Evolutionary conservation across 2,329 filamentous ascomycete species (phyloP).

Genomic region (Gaeumannomyces sp.): DNA sequence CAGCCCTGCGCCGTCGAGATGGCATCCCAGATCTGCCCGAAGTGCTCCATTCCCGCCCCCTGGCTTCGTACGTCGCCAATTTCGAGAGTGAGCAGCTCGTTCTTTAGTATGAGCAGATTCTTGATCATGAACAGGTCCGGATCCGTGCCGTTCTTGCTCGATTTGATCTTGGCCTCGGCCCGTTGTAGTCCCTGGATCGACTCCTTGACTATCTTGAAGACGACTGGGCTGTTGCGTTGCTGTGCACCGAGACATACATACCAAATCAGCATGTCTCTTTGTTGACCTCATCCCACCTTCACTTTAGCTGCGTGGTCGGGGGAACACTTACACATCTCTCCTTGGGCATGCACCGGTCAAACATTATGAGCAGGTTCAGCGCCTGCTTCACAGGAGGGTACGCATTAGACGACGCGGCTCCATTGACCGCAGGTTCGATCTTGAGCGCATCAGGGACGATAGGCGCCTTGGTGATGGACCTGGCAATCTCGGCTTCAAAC

Average conservation of each 20-base stretch:
- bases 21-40: slow-evolving; percentile 59
- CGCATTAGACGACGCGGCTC: slow-evolving; percentile 47
- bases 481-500: slow-evolving; percentile 50
- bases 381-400: slow-evolving; percentile 53
- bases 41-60: slow-evolving; percentile 50
- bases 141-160: slow-evolving; percentile 56
- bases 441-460: slow-evolving; percentile 42
- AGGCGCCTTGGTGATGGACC: slow-evolving; percentile 44
- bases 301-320: neutral
- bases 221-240: slow-evolving; percentile 47
- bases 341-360: slow-evolving; percentile 59
- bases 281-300: neutral
- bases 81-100: slow-evolving; percentile 92
- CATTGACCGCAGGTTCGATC: slow-evolving; percentile 41
- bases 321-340: slow-evolving; percentile 49
- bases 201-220: slow-evolving; percentile 75
- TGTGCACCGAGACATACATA: slow-evolving; percentile 19
- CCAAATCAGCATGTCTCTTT: neutral
- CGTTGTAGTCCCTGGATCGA: slow-evolving; percentile 77
- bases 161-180: slow-evolving; percentile 65
- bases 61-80: slow-evolving; percentile 62
- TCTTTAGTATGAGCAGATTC: slow-evolving; percentile 90
- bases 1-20: slow-evolving; percentile 48
- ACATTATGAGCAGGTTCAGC: slow-evolving; percentile 53
- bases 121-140: slow-evolving; percentile 89